Evolutionary conservation across 805 yeast species (phyloP).

Genomic region (Starmerella davenportii): DNA sequence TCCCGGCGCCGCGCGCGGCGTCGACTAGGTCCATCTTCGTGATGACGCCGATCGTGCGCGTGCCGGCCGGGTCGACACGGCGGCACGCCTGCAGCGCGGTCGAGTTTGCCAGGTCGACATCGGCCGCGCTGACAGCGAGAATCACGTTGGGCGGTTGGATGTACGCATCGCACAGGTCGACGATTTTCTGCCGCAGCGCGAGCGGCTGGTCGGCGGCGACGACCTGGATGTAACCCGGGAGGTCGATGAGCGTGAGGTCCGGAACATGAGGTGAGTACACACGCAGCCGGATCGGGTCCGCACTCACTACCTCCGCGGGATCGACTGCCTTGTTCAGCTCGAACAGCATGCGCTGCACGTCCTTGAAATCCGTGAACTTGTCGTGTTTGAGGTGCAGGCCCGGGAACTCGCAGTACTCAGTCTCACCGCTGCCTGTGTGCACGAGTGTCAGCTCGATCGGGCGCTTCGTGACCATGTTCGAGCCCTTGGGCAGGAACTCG

Average conservation of each 20-base stretch:
- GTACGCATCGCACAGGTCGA: slow-evolving; percentile 66
- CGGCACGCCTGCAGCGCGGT: slow-evolving; percentile 85
- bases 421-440: slow-evolving; percentile 58
- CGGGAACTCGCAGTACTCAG: slow-evolving; percentile 87
- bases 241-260: slow-evolving; percentile 80
- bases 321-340: slow-evolving; percentile 92
- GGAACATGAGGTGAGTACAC: slow-evolving; percentile 82
- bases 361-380: slow-evolving; percentile 69
- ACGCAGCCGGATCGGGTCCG: slow-evolving; percentile 83
- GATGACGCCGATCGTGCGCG: slow-evolving; percentile 88
- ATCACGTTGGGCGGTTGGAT: slow-evolving; percentile 84
- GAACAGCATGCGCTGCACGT: slow-evolving; percentile 68
- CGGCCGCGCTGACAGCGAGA: slow-evolving; percentile 91
- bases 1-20: slow-evolving; percentile 48
- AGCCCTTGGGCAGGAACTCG: slow-evolving; percentile 90
- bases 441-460: slow-evolving; percentile 90
- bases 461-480: slow-evolving; percentile 94
- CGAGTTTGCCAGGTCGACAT: slow-evolving; percentile 92
- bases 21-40: slow-evolving; percentile 85
- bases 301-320: slow-evolving; percentile 63
- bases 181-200: slow-evolving; percentile 60
- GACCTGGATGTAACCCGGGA: slow-evolving; percentile 94
- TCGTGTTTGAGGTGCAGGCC: slow-evolving; percentile 47
- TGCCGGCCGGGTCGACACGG: slow-evolving; percentile 79
- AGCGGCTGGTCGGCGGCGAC: slow-evolving; percentile 93